A percentile compares a stretch with the other conserved stretches of the same genome.
These are phyloP conservation scores for Pythium dissimile DNA, from an alignment of 352 stramenopile genomes.

Conservation along the genomic window DNA sequence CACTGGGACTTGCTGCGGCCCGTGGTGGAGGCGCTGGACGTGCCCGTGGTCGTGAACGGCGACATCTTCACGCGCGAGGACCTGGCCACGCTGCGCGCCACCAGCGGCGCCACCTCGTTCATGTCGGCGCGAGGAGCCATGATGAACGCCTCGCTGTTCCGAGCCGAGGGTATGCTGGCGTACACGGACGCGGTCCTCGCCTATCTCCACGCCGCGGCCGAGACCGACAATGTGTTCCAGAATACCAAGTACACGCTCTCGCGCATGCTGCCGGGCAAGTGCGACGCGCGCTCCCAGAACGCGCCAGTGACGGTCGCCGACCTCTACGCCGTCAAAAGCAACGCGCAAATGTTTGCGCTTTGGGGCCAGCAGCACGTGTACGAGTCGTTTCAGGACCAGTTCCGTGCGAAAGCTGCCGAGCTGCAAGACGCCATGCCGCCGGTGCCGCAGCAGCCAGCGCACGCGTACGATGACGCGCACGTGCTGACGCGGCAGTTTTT, in stretches of 20 bases:
- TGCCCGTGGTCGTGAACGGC: conserved; percentile 88
- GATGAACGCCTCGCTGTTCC: conserved; percentile 82
- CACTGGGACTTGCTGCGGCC: conserved; percentile 71
- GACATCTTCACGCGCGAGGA: conserved; percentile 81
- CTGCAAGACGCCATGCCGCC: conserved; percentile 18
- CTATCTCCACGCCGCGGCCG: conserved; percentile 69
- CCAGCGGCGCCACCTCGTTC: conserved; percentile 69
- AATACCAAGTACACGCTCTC: conserved; percentile 91
- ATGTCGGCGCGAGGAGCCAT: conserved; percentile 82
- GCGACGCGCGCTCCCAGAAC: conserved; percentile 31
- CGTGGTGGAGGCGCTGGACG: conserved; percentile 62
- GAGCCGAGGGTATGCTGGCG: conserved; percentile 55
- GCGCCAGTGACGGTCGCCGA: conserved; percentile 48
- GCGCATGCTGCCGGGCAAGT: conserved; percentile 75
- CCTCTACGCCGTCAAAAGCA: conserved; percentile 57
- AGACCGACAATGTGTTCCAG: conserved; percentile 86
- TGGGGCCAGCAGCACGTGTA: conserved; percentile 62
- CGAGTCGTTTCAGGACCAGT: conserved; percentile 49
- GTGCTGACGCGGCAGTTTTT: conserved; percentile 55
- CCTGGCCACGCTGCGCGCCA: conserved; percentile 51
- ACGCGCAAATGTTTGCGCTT: conserved; percentile 70
- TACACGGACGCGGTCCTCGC: conserved; percentile 58
- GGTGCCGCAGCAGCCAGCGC: conserved; percentile 16
- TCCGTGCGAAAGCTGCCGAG: conserved; percentile 36
- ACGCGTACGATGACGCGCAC: conserved; percentile 40